Conservation (phyloP, 495 filamentous ascomycete genomes). For the Hyaloscypha bicolor region DNA sequence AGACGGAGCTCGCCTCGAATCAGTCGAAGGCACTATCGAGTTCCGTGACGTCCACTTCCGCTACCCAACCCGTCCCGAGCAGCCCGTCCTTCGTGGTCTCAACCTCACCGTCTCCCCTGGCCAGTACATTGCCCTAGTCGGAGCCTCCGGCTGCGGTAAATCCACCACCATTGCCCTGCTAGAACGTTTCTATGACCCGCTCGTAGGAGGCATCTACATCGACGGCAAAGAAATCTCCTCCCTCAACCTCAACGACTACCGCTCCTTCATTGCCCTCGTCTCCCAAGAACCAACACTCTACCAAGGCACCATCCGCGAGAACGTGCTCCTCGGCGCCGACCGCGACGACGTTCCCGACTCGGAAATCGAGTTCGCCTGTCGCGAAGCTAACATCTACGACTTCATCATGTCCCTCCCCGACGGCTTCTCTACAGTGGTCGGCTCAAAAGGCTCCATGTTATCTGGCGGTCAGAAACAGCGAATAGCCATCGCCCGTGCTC, state of each 20-base stretch:
- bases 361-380: conserved; percentile 72
- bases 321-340: conserved; percentile 72
- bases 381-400: conserved; percentile 89
- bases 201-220: conserved; percentile 69
- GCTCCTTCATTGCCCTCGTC: conserved; percentile 75
- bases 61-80: conserved; percentile 78
- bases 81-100: conserved; percentile 75
- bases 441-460: conserved; percentile 75
- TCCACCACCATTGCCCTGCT: conserved; percentile 78
- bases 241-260: conserved; percentile 79
- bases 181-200: conserved; percentile 84
- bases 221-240: conserved; percentile 74
- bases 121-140: conserved; percentile 80
- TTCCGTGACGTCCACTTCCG: conserved; percentile 81
- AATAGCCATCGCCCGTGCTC: conserved; percentile 77
- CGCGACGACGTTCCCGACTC: conserved; percentile 67
- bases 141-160: conserved; percentile 83
- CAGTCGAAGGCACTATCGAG: conserved; percentile 69
- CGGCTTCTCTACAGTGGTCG: conserved; percentile 74
- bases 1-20: conserved; percentile 62
- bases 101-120: conserved; percentile 73
- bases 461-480: conserved; percentile 87
- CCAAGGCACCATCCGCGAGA: conserved; percentile 82
- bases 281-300: conserved; percentile 87
- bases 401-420: conserved; percentile 80